Evolutionary conservation across 2,329 filamentous ascomycete species (phyloP).

Genomic region (Colletotrichum tropicale): DNA sequence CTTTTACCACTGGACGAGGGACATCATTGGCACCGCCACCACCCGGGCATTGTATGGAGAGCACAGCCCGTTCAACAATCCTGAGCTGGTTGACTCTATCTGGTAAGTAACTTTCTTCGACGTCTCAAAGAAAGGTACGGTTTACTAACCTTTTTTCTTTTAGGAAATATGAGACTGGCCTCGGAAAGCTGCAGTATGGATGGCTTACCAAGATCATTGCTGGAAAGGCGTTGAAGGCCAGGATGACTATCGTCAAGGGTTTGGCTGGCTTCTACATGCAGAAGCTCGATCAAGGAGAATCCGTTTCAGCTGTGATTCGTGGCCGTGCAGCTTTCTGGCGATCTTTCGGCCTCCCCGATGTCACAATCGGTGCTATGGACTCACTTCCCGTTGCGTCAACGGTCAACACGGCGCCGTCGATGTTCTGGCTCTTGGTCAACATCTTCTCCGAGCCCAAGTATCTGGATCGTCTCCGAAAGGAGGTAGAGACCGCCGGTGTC

Average conservation of each 20-base stretch:
- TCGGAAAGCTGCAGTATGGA: conserved; percentile 1
- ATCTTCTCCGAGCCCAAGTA: conserved; percentile 31
- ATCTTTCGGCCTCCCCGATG: conserved; percentile 29
- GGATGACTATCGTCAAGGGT: conserved; percentile 24
- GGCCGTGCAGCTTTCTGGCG: conserved; percentile 30
- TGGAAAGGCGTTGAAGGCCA: conserved; percentile 26
- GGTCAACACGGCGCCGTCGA: conserved; percentile 39
- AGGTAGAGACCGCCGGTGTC: conserved; percentile 27
- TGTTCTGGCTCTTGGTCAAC: conserved; percentile 39
- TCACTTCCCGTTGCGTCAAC: conserved; percentile 32
- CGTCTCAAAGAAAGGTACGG: background rate
- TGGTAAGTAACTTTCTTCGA: background rate
- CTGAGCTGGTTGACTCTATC: background rate
- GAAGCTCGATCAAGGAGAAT: conserved; percentile 26
- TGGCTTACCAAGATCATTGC: conserved; percentile 19
- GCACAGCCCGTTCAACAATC: conserved; percentile 41
- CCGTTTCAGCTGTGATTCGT: conserved; percentile 32
- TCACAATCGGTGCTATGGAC: conserved; percentile 33
- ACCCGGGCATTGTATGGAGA: conserved; percentile 45
- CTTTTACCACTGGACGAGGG: conserved; percentile 42
- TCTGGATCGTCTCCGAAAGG: conserved; percentile 29
- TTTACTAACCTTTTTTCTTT: accelerated
- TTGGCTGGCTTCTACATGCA: conserved; percentile 33
- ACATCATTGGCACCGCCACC: conserved; percentile 41
- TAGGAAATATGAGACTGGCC: background rate